phyloP scores from a whole-genome alignment of 164 flowering plant species.

The Buxus sempervirens region DNA sequence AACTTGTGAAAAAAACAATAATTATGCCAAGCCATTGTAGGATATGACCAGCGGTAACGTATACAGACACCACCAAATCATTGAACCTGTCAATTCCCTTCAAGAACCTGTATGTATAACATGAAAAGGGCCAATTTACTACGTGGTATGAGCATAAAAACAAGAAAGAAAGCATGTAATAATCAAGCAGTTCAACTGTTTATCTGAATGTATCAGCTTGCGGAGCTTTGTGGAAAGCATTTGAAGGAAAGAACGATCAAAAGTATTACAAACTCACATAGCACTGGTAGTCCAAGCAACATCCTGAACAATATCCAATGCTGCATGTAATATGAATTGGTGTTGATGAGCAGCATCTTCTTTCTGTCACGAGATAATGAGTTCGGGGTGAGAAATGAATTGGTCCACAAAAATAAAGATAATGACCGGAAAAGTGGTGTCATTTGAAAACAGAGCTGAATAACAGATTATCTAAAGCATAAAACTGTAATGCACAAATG shows the following conservation, averaged over 20 bases:
- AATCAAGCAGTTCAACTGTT: not conserved
- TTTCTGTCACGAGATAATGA: conserved; percentile 44
- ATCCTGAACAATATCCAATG: conserved; percentile 95
- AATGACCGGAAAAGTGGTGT: not conserved
- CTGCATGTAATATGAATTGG: conserved; percentile 91
- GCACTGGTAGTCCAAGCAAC: conserved; percentile 98
- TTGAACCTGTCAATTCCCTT: conserved; percentile 88
- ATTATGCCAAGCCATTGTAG: too few species aligned
- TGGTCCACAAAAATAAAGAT: not conserved
- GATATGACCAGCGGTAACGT: conserved; percentile 99
- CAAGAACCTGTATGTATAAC: conserved; percentile 62
- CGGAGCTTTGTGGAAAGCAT: not conserved
- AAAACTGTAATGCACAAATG: too few species aligned
- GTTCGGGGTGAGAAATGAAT: conserved; percentile 1
- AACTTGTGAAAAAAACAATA: too few species aligned
- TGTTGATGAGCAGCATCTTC: conserved; percentile 97
- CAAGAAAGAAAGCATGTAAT: not conserved
- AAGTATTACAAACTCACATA: conserved; percentile 46
- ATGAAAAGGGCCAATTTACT: not conserved
- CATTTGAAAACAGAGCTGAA: not conserved
- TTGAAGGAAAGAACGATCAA: not conserved
- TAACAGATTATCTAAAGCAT: not conserved
- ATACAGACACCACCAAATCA: conserved; percentile 88
- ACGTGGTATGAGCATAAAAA: not conserved
- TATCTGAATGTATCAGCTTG: not conserved